Evolutionary conservation across 345 rosid genomes (phyloP), one percentile per base, ranked within the genome.

Genomic region (Excoecaria agallocha): DNA sequence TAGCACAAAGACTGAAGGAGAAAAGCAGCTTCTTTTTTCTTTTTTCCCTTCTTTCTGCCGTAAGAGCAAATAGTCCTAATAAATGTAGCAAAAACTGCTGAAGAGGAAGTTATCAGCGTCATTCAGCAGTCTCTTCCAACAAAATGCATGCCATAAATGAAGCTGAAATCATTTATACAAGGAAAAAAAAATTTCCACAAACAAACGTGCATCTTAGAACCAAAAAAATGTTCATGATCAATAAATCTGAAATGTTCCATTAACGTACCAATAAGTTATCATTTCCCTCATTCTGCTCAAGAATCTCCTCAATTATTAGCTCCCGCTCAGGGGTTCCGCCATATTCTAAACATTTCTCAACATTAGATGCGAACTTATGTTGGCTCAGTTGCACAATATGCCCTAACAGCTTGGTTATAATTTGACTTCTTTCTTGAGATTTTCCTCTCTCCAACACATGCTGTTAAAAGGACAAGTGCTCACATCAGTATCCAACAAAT

Each of bases 311-410:
- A 79, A 95, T 82, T 82, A 95, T 81, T 45, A 84, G 81, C 69
- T 93, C 97, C 76, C 88, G 83, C 76, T 95, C 98, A 12, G 81
- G 71, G 70, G 76, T 71, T 84, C 85, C 92, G 39, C 97, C 93
- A 46, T 93, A 76, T 82, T 87, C 94, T 85, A 95, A 82, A 84
- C 99, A 95, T 84, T 95, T 95, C 85, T 95, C 99, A 66, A 95
- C 98, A 79, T 95, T 95, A 15, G 99, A 95, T 1, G 98, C 97
- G 66, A 89, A 95, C 71, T 95, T 95, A 87, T 95, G 97, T 87
- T 95, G 99, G 82, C 99, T 93, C 93, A 95, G 83, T 71, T 85
- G 91, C 67, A 90, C 91, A 83, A 95, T 79, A 69, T 90, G 89
- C 69, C 99, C 99, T 20, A 83, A 76, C 81, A 95, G 84, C 81